phyloP scores from a whole-genome alignment of 1,284 basidiomycete species.

The Ceratobasidium sp. region DNA sequence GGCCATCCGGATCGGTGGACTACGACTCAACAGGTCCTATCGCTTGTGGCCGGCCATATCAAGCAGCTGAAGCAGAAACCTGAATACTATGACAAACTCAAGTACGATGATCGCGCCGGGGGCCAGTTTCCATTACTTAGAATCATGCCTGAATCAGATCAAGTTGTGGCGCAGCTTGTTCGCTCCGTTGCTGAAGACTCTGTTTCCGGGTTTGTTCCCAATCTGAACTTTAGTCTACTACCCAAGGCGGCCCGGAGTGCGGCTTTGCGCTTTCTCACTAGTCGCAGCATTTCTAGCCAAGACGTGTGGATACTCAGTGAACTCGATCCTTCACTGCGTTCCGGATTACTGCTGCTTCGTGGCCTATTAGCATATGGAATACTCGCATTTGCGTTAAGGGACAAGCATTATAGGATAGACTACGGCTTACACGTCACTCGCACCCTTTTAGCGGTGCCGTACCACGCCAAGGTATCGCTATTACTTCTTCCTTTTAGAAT shows the following conservation, averaged over 20 bases:
- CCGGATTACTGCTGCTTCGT: constrained; percentile 57
- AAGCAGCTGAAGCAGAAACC: constrained; percentile 28
- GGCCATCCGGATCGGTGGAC: constrained; percentile 62
- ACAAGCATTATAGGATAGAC: constrained; percentile 64
- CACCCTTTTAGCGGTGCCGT: constrained; percentile 64
- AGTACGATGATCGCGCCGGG: constrained; percentile 43
- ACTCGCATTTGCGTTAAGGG: constrained; percentile 56
- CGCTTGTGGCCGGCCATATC: constrained; percentile 47
- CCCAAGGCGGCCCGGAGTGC: constrained; percentile 44
- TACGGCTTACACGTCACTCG: constrained; percentile 61
- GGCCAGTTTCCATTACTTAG: constrained; percentile 54
- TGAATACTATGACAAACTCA: constrained; percentile 47
- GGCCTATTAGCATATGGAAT: constrained; percentile 61
- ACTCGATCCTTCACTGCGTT: constrained; percentile 49
- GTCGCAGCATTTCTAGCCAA: constrained; percentile 3
- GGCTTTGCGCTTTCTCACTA: constrained; percentile 50
- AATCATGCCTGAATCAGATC: constrained; percentile 48
- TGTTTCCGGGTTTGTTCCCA: constrained; percentile 44
- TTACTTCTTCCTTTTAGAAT: neutral
- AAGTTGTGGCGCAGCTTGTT: constrained; percentile 50
- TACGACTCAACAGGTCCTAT: constrained; percentile 58
- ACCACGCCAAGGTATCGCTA: constrained; percentile 57
- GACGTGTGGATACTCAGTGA: constrained; percentile 1
- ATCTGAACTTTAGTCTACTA: constrained; percentile 41
- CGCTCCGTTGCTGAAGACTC: constrained; percentile 49